Evolutionary conservation across 371 early-diverging fungal genomes (phyloP), one percentile per base, ranked within the genome.

Genomic region (Haplosporangium sp.): DNA sequence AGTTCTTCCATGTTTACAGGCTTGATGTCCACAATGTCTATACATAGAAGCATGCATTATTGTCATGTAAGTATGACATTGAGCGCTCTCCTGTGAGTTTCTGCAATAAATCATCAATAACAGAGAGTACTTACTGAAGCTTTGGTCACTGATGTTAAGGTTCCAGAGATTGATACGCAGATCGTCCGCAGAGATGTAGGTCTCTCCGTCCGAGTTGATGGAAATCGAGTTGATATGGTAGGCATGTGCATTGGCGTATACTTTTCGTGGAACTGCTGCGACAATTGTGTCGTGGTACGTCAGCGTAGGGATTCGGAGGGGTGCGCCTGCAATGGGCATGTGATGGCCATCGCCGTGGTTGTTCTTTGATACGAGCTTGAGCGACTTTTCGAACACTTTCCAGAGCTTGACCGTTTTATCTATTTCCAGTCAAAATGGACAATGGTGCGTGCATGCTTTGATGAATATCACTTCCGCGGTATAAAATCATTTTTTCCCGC

Each of bases 161-260:
- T 98, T 98, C 99, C 99, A 99, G 63, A 99, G 86, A 84, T 98
- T 99, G 84, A 99, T 95, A 73, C 98, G 90, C 75, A 99, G 83
- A 82, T 99, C 99, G 82, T 99, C 99, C 29, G 99, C 96, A 47
- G 98, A 97, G 57, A 99, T 86, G 80, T 96, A 97, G 18, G 96
- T 99, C 75, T 99, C 98, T 53, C 92, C 93, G 82, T 98, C 99
- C 55, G 96, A 95, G 83, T 99, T 99, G 71, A 98, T 92, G 41
- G 98, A 97, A 63, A 99, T 96, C 45, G 99, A 98, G 88, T 99
- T 99, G 87, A 99, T 97, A 74, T 98, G 98, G 84, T 99, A 99
- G 8, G 97, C 94, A 82, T 99, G 99, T 36, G 99, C 99, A 84
- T 98, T 98, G 62, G 95, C 92, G 84, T 95, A 99, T n/a, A 96